Evolutionary conservation across 1,284 basidiomycete genomes (phyloP).

Genomic region (Melampsora larici-populina): DNA sequence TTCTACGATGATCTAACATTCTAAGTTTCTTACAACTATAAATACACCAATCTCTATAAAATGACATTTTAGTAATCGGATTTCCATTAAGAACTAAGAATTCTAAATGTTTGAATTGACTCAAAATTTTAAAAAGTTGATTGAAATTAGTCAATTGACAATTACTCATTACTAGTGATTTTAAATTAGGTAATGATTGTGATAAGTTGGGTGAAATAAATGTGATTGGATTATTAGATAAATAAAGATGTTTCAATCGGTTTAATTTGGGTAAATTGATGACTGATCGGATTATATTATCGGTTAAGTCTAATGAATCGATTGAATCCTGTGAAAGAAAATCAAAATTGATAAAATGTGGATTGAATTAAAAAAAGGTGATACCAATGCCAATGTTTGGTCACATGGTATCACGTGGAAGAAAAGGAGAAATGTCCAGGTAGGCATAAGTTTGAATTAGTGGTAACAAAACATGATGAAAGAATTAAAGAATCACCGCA

Average conservation of each 20-base stretch:
- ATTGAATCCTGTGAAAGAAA: constrained; percentile 69
- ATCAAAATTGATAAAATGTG: not conserved
- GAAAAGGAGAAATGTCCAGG: not conserved
- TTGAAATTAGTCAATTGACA: constrained; percentile 44
- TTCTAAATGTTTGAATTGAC: constrained; percentile 15
- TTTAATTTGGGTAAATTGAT: constrained; percentile 79
- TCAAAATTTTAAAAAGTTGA: constrained; percentile 47
- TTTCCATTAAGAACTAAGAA: constrained; percentile 26
- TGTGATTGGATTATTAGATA: constrained; percentile 83
- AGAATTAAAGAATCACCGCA: too few species aligned
- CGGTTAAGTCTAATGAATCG: constrained; percentile 91
- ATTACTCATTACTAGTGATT: constrained; percentile 64
- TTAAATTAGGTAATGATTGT: constrained; percentile 77
- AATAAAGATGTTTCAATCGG: constrained; percentile 71
- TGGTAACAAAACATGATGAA: too few species aligned
- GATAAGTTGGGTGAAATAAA: constrained; percentile 75
- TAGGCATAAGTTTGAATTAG: too few species aligned
- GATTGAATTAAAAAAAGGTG: constrained; percentile 1
- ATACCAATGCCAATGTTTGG: constrained; percentile 1
- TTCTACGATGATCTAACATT: constrained; percentile 93
- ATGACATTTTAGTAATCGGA: constrained; percentile 13
- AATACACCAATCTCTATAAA: constrained; percentile 37
- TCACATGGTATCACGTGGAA: constrained; percentile 1
- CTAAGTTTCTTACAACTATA: constrained; percentile 63
- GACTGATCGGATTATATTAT: constrained; percentile 86